Conservation (phyloP, 1,139 yeast species). For the Hyphopichia fennica region DNA sequence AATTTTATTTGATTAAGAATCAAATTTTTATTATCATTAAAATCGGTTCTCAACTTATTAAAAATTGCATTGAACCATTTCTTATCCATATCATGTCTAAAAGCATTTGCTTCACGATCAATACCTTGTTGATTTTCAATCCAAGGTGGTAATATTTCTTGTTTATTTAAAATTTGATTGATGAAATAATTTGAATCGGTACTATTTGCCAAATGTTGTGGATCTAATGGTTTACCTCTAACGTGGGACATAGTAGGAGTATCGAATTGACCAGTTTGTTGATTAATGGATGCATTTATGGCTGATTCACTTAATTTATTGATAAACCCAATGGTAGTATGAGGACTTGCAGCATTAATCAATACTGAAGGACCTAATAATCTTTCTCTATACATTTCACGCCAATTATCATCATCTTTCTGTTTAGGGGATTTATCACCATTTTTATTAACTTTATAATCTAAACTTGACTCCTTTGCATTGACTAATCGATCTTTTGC, state of each 20-base stretch:
- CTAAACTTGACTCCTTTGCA: conserved; percentile 68
- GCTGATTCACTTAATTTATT: conserved; percentile 70
- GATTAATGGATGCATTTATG: conserved; percentile 70
- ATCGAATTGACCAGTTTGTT: conserved; percentile 62
- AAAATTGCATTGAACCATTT: conserved; percentile 45
- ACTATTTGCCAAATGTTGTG: conserved; percentile 60
- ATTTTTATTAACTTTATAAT: conserved; percentile 53
- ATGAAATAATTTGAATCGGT: conserved; percentile 43
- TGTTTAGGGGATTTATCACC: conserved; percentile 16
- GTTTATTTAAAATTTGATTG: conserved; percentile 62
- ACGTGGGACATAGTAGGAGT: conserved; percentile 46
- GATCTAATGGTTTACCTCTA: conserved; percentile 61
- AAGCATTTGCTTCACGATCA: conserved; percentile 41
- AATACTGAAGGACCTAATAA: conserved; percentile 61
- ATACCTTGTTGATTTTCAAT: conserved; percentile 73
- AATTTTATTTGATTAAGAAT: neutral
- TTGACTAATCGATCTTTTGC: conserved; percentile 42
- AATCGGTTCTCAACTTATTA: conserved; percentile 20
- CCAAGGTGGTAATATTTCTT: conserved; percentile 87
- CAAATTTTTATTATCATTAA: conserved; percentile 3
- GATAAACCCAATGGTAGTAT: conserved; percentile 45
- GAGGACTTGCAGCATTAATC: conserved; percentile 34
- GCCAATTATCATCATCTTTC: conserved; percentile 52
- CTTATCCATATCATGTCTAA: conserved; percentile 45
- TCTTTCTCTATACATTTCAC: conserved; percentile 62